Evolutionary conservation across 768 basidiomycete species (phyloP), one percentile per base, ranked within the genome.

Genomic region (Clitopilus hobsonii): DNA sequence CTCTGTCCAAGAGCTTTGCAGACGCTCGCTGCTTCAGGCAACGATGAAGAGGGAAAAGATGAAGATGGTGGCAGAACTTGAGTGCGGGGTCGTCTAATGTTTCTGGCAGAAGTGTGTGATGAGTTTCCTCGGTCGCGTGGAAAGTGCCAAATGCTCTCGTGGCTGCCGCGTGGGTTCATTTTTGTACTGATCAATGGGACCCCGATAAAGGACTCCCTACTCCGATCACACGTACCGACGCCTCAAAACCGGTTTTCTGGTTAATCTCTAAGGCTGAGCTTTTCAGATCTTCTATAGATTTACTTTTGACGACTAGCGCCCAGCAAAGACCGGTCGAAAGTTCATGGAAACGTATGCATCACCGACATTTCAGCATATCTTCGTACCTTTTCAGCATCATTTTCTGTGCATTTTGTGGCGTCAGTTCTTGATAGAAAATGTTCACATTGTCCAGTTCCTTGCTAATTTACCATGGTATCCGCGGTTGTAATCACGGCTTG

Each of bases 141-240:
- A 61, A 60, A 56, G 54, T 70, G 69, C 61, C 66, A 67, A 67
- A 65, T 65, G 67, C 71, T 73, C 73, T 74, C 73, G 74, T 76
- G 74, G 73, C 66, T 62, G 61, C 67, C 73, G 71, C 74, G 73
- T 76, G 74, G 71, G 65, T 69, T 3, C 10, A 20, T 66, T 66
- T 65, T 60, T 61, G 59, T 58, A 36, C 32, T 36, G 32, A 36
- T 36, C 32, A 36, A 36, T 45, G 41, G 41, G 41, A 45, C 41
- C 41, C 41, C 41, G 41, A 20, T 45, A 36, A 36, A 36, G 41
- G 18, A 36, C 32, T 45, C 41, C 41, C 22, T 18, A 45, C 41
- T 45, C 41, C 41, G 22, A 45, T 45, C 41, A 45, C 41, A 18
- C 32, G 32, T 36, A 36, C 32, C 32, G 32, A 36, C 32, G 41